Evolutionary conservation across 306 rosid genomes (phyloP).

Genomic region (Phaseolus lunatus): DNA sequence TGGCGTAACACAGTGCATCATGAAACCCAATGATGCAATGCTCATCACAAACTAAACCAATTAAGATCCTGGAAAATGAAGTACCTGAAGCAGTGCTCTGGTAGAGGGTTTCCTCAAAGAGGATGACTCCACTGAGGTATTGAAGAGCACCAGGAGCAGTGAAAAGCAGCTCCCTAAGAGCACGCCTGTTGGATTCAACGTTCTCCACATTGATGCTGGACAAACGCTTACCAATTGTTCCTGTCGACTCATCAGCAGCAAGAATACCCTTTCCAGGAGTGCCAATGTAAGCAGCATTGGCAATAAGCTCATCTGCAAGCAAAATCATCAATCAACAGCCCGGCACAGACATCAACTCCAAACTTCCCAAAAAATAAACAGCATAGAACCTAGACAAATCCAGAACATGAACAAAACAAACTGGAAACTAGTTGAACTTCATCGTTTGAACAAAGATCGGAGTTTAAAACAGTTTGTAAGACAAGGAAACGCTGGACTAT

Average conservation of each 20-base stretch:
- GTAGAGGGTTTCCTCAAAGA: slow-evolving; percentile 57
- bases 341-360: not conserved
- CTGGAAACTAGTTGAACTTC: not conserved
- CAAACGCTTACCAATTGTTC: slow-evolving; percentile 53
- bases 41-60: not conserved
- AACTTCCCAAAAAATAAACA: not conserved
- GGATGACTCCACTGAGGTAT: slow-evolving; percentile 52
- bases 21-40: not conserved
- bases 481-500: not conserved
- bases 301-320: slow-evolving; percentile 53
- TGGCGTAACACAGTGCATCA: not conserved
- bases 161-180: slow-evolving; percentile 56
- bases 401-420: not conserved
- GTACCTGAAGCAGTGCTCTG: slow-evolving; percentile 54
- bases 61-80: not conserved
- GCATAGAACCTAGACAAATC: not conserved
- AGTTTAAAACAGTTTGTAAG: not conserved
- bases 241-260: slow-evolving; percentile 57
- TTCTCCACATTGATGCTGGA: slow-evolving; percentile 55
- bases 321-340: not conserved
- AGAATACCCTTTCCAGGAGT: slow-evolving; percentile 61
- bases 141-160: slow-evolving; percentile 49
- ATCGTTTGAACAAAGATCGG: not conserved
- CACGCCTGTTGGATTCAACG: slow-evolving; percentile 52
- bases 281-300: slow-evolving; percentile 57